phyloP scores from a whole-genome alignment of 345 rosid genomes.

The Mallotus nudiflorus region DNA sequence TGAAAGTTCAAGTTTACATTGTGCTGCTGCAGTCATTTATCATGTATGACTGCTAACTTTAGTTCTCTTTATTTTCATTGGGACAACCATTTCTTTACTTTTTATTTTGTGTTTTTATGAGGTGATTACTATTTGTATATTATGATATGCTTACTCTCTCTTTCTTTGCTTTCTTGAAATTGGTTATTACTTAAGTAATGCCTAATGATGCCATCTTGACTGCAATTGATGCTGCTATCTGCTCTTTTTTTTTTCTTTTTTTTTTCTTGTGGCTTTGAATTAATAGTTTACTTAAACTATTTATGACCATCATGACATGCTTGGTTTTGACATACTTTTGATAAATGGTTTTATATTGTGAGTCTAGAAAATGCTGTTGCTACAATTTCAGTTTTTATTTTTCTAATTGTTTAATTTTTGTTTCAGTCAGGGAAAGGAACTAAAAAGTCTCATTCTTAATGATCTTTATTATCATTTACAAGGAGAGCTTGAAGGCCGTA shows the following conservation, averaged over 20 bases:
- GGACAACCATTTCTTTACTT: not conserved
- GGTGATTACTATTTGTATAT: not conserved
- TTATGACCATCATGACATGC: no score
- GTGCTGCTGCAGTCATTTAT: not conserved
- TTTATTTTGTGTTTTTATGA: not conserved
- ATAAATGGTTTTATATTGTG: not conserved
- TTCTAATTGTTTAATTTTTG: constrained; percentile 25
- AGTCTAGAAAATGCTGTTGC: not conserved
- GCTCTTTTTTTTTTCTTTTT: no score
- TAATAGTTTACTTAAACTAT: no score
- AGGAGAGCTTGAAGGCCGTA: constrained; percentile 91
- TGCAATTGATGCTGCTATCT: no score
- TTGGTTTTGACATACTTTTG: no score
- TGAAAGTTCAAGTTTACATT: not conserved
- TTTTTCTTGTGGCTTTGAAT: no score
- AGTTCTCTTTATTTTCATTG: not conserved
- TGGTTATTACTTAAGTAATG: no score
- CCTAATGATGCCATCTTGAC: no score
- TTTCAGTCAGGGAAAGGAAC: constrained; percentile 72
- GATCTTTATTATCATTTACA: constrained; percentile 80
- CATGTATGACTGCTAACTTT: not conserved
- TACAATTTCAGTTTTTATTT: not conserved
- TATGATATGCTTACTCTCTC: no score
- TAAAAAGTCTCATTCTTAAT: constrained; percentile 57
- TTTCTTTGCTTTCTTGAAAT: no score